These are phyloP conservation scores for Dictyostelium discoideum DNA, from an alignment of 78 protist genomes.

Conservation along the genomic window dicty_2.7 NC_007088.5:4729501-4730000, in stretches of 20 bases:
- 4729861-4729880: not conserved
- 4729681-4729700: slow-evolving; percentile 1
- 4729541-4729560: slow-evolving; percentile 23
- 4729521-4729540: slow-evolving; percentile 15
- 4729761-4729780: slow-evolving; percentile 11
- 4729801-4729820: not conserved
- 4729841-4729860: slow-evolving; percentile 8
- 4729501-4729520: slow-evolving; percentile 14
- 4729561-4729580: not conserved
- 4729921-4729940: not conserved
- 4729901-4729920: slow-evolving; percentile 10
- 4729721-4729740: slow-evolving; percentile 11
- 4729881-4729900: not conserved
- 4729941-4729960: not conserved
- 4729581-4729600: slow-evolving; percentile 18
- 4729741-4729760: slow-evolving; percentile 22
- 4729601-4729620: slow-evolving; percentile 1
- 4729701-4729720: not conserved
- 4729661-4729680: not conserved
- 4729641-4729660: not conserved
- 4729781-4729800: not conserved
- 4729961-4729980: not conserved
- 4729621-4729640: not conserved
- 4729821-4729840: not conserved
- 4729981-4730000: not conserved